Evolutionary conservation across 2,329 filamentous ascomycete genomes (phyloP), one percentile per base, ranked within the genome.

Genomic region (Fusarium setosum): DNA sequence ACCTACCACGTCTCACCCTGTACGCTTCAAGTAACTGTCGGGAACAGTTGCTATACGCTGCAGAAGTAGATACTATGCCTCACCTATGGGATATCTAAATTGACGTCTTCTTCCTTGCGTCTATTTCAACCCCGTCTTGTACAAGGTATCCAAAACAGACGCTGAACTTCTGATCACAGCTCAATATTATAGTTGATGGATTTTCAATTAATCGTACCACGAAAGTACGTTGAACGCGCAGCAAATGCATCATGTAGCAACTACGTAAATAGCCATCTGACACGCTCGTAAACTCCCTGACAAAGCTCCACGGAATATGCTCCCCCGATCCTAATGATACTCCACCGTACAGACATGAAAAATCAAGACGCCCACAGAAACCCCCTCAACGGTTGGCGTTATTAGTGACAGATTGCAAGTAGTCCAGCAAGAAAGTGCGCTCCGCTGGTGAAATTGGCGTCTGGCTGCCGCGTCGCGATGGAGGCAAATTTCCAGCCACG

Each of bases 381-480:
- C 37, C 12, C 13, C 34, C 32, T 51, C 59, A 79, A 35, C 76
- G 75, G 20, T 74, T 73, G n/a, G 75, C 74, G 40, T 72, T 79
- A 32, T 79, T 79, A 11, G 83, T 82, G 4, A 83, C 81, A 23
- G 82, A 82, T 65, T 92, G 87, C 70, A 96, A 79, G 73, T 93
- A 96, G 10, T 87, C 90, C 50, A 96, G 82, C 73, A 96, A 79
- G 71, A 96, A 96, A 15, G 84, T 89, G 73, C 92, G 90, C 68
- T 96, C 90, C 1, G 88, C 90, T 0, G 91, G 86, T 5, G 90
- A 91, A 41, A 89, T 88, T 12, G 86, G 81, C 29, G 83, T 82
- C 71, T 85, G 81, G 62, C 82, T 86, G 17, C 81, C 81, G 11
- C 83, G 80, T 37, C 82, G 78, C 34, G 79, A 79, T 21, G 67